Evolutionary conservation across 2,329 filamentous ascomycete genomes (phyloP), one percentile per base, ranked within the genome.

Genomic region (Fusarium subtropicale): DNA sequence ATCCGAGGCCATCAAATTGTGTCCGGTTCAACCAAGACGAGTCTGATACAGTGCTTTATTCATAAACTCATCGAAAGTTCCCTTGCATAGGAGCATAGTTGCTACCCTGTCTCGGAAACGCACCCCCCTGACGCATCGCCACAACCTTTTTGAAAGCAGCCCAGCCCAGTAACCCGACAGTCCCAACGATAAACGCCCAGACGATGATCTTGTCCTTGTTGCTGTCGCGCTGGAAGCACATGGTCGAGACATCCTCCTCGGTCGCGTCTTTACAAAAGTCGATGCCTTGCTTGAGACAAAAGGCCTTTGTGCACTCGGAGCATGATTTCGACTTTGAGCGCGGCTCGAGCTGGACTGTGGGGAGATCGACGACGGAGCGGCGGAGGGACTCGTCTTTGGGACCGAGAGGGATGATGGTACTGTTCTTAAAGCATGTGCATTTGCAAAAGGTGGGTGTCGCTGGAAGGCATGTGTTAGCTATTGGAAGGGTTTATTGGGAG

Each of bases 361-460:
- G 50, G 34, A 68, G 61, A 50, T 60, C 55, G 61, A 71, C 76
- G 50, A 56, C 42, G 64, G 72, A 74, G 36, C 54, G 74, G 46
- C 48, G 71, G 53, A 71, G 74, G 18, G 67, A 65, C 31, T 76
- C 68, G 54, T 79, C 73, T 61, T 82, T 78, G 5, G 85, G 83
- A n/a, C 83, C 86, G 12, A 90, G 83, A 16, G 86, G 83, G 75
- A 91, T 89, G 74, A 91, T 89, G 69, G 88, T 90, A 82, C 86
- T 89, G 81, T 91, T 90, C 72, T 87, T 87, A 81, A 89, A 89
- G 81, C 88, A 91, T 71, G 87, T 90, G 80, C 88, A 91, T 83
- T 91, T 91, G 83, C 88, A 91, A 77, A 90, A 91, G 3, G 86
- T 87, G 20, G 87, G 88, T 44, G 87, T 85, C 33, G 85, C 88